phyloP scores from a whole-genome alignment of 345 rosid species.

The Syzygium grande region DNA sequence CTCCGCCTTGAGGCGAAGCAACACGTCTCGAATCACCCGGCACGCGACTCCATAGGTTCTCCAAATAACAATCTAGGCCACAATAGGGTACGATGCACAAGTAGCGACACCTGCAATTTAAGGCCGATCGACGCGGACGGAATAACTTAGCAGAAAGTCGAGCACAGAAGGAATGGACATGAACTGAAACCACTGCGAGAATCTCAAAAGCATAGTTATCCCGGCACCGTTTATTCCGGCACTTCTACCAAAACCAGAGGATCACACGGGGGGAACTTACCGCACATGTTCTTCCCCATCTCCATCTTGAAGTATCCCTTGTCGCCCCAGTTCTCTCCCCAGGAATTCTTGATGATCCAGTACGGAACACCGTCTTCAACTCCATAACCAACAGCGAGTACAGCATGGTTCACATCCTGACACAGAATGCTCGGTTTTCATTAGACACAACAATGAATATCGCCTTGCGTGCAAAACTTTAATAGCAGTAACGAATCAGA shows the following conservation, averaged over 20 bases:
- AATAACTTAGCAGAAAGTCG: background rate
- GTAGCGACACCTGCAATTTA: constrained; percentile 69
- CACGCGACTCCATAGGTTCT: background rate
- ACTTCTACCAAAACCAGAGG: background rate
- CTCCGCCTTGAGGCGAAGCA: background rate
- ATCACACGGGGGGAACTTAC: constrained; percentile 30
- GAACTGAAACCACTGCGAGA: background rate
- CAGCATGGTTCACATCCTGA: constrained; percentile 98
- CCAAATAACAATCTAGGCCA: background rate
- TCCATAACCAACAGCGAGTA: constrained; percentile 92
- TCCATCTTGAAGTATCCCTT: constrained; percentile 95
- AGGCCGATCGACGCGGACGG: background rate
- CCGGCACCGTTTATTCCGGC: background rate
- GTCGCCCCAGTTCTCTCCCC: constrained; percentile 81
- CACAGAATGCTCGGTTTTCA: background rate
- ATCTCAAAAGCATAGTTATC: background rate
- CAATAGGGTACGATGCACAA: constrained; percentile 28
- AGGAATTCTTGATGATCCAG: constrained; percentile 94
- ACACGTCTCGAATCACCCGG: background rate
- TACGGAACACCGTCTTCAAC: constrained; percentile 68
- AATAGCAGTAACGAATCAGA: background rate
- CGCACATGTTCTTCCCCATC: constrained; percentile 94
- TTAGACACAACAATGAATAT: background rate
- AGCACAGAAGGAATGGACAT: background rate
- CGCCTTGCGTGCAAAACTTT: background rate